Base-by-base conservation (phyloP, 768 basidiomycete genomes). In the Suillus brevipes region DNA sequence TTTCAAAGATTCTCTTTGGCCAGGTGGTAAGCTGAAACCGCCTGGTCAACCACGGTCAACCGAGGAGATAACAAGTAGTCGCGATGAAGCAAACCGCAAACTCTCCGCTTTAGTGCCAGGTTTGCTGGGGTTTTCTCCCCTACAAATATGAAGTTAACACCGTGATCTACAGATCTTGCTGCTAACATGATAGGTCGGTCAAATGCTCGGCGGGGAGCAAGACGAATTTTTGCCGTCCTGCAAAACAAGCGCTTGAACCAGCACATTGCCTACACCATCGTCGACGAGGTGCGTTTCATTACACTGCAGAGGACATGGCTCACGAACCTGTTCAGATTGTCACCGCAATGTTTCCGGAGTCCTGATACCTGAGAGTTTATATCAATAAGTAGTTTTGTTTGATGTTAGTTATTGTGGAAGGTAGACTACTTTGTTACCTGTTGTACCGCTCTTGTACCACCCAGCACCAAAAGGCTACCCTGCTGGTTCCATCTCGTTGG, bases 151-250 rank as follows among this genome's bases (percentile, higher is more conserved):
- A 20, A 42, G 14, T 38, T 63, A 18, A 65, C 34, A 14, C 45
- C 45, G 20, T 59, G 28, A 62, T 42, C 28, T 57, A 10, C 69
- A 97, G 97, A 99, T 72, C 78, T 98, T 61, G 95, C 94, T 38
- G 94, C 97, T 8, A 98, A 97, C 71, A 95, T 98, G 91, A 98
- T 98, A 69, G 97, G 97, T n/a, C 85, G 95, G 37, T 90, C 92
- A 4, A 99, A 99, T 73, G 95, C 97, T 20, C 87, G 95, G 14
- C 85, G 95, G 50, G 97, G 96, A 18, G 95, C 97, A 10, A 84
- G 95, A 47, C 84, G 95, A 58, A 92, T 97, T 66, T 98, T 99
- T 74, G 89, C 95, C 6, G 94, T 97, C 2, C 74, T 99, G 50
- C 97, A 99, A 77, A 97, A 98, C 73, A 85, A 89, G 56, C 86